Base-by-base conservation (phyloP, 768 basidiomycete species). In the Lentinus tigrinus region DNA sequence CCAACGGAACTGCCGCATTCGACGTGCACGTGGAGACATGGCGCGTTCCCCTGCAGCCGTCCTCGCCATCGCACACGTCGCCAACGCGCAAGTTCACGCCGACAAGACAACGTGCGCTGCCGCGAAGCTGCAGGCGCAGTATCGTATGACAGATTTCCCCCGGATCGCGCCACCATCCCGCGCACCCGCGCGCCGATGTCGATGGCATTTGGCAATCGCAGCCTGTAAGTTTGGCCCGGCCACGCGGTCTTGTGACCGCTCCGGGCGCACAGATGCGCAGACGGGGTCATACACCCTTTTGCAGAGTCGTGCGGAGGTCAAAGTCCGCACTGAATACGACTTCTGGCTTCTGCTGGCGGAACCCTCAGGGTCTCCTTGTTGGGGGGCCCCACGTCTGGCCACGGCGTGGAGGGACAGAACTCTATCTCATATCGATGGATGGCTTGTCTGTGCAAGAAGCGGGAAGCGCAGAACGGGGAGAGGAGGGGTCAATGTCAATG, bases 161-260 rank as follows among this genome's bases (percentile, higher is more conserved):
- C 27, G 36, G 13, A 43, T 54, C 47, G 58, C 52, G 40, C 58
- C 52, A 54, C 58, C 34, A 44, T 23, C 52, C 21, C 7, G 43
- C 52, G 51, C 57, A 40, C 57, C 14, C 13, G 42, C 24, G 11
- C n/a, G 24, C 50, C 57, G n/a, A 3, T n/a, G 40, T 42, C 40
- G 8, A 44, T 39, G 57, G 44, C 38, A 54, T 54, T n/a, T n/a
- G 40, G 47, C 47, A 54, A 59, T 54, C 58, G 58, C 58, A 13
- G 52, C 58, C 46, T 52, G 47, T 47, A 38, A 54, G 52, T 54
- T 54, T 42, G 40, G 47, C 39, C 39, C 37, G 52, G 37, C 31
- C 31, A 7, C 31, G 31, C 31, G 52, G 58, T 59, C 58, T 44
- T 59, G 58, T 59, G 58, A 54, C 39, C 57, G 46, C 52, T 46